phyloP scores from a whole-genome alignment of 2,329 filamentous ascomycete species.

The Xylariomycetidae sp. region DNA sequence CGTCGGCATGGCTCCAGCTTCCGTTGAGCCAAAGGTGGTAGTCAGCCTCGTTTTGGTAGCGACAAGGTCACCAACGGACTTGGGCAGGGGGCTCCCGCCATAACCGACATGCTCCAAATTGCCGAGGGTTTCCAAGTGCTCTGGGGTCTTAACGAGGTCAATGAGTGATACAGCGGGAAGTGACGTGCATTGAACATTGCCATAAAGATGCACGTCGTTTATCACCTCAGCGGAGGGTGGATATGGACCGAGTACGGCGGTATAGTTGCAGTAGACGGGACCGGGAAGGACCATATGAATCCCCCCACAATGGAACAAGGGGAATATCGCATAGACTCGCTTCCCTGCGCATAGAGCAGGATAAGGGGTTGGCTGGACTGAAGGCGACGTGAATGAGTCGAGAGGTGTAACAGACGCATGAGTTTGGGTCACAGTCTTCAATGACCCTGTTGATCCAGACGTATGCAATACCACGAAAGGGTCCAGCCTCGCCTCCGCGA shows the following conservation, averaged over 20 bases:
- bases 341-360: constrained; percentile 6
- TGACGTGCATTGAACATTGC: constrained; percentile 9
- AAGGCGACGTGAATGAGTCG: not conserved
- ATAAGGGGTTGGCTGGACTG: not conserved
- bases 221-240: constrained; percentile 14
- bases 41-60: constrained; percentile 18
- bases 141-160: constrained; percentile 15
- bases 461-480: constrained; percentile 17
- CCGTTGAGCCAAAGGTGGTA: constrained; percentile 26
- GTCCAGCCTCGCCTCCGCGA: constrained; percentile 6
- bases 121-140: constrained; percentile 15
- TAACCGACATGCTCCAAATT: constrained; percentile 19
- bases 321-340: constrained; percentile 10
- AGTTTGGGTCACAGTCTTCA: constrained; percentile 15
- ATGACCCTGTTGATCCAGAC: constrained; percentile 19
- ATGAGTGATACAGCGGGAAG: constrained; percentile 15
- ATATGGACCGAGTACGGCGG: constrained; percentile 18
- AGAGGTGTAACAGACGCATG: constrained; percentile 5
- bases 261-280: constrained; percentile 18
- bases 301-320: constrained; percentile 15
- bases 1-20: constrained; percentile 16
- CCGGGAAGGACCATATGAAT: constrained; percentile 8
- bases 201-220: constrained; percentile 13
- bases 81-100: constrained; percentile 24
- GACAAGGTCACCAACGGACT: constrained; percentile 23